A percentile compares a stretch with the other conserved stretches of the same genome.
Conservation (phyloP, 176 grass and related monocot genomes). For the Stipa capillata region DNA sequence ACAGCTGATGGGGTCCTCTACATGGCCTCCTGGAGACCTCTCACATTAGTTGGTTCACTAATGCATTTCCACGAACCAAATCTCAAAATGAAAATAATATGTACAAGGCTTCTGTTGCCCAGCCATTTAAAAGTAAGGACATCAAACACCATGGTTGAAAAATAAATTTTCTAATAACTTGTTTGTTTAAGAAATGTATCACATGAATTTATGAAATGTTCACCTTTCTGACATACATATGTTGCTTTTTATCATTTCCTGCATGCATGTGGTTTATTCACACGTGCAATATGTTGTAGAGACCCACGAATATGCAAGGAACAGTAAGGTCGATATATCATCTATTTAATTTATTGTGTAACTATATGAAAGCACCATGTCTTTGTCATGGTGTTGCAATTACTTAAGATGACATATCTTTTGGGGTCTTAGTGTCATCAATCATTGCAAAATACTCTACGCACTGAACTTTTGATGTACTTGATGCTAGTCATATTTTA, state of each 20-base stretch:
- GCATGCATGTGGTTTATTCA: neutral
- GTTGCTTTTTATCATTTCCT: neutral
- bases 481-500: neutral
- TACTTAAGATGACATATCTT: neutral
- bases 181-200: neutral
- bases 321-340: neutral
- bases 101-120: neutral
- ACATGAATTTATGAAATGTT: neutral
- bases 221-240: neutral
- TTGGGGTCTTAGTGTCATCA: neutral
- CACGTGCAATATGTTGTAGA: neutral
- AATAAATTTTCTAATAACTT: neutral
- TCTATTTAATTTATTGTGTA: neutral
- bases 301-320: neutral
- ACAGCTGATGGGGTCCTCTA: neutral
- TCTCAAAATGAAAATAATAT: neutral
- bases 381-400: constrained; percentile 5
- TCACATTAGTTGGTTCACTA: neutral
- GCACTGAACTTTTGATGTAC: neutral
- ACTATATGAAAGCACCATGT: constrained; percentile 3
- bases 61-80: neutral
- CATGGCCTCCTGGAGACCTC: neutral
- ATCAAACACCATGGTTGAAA: neutral
- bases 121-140: neutral
- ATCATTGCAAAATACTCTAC: neutral